phyloP scores from a whole-genome alignment of 371 early-diverging fungal genomes.

The Parasitella parasitica region DNA sequence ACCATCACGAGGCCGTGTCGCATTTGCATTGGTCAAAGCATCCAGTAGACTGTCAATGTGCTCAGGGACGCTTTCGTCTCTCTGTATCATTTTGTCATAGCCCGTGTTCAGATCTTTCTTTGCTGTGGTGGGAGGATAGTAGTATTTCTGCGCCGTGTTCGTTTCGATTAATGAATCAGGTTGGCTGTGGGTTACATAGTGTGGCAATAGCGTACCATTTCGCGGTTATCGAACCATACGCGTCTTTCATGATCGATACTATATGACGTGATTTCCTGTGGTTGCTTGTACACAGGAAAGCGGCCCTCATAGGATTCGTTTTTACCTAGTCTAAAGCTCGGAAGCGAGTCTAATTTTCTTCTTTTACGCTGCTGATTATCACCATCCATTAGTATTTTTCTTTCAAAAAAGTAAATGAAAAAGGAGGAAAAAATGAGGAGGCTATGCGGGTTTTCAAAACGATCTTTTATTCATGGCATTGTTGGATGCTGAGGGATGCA shows the following conservation, averaged over 20 bases:
- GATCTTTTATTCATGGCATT: background rate
- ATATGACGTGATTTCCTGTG: conserved; percentile 75
- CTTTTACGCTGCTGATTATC: background rate
- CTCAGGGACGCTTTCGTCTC: conserved; percentile 64
- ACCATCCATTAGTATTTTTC: background rate
- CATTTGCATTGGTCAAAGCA: conserved; percentile 44
- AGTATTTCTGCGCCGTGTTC: conserved; percentile 59
- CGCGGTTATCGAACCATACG: conserved; percentile 66
- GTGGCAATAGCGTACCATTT: conserved; percentile 55
- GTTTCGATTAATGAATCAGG: background rate
- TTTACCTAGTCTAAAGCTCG: background rate
- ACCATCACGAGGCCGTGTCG: conserved; percentile 12
- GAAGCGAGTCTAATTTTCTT: background rate
- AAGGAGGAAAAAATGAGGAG: background rate
- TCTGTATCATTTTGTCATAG: conserved; percentile 61
- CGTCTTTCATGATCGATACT: conserved; percentile 68
- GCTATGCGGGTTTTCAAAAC: background rate
- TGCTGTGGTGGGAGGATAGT: conserved; percentile 50
- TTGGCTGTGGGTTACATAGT: background rate
- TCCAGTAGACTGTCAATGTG: conserved; percentile 81
- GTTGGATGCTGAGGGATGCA: background rate
- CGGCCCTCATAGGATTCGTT: background rate
- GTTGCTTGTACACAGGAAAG: conserved; percentile 65
- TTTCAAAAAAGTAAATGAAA: background rate
- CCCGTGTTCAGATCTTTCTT: conserved; percentile 58